These are phyloP conservation scores for Raffaelea albimanens DNA, from an alignment of 2,329 filamentous ascomycete genomes.

Conservation along the genomic window DNA sequence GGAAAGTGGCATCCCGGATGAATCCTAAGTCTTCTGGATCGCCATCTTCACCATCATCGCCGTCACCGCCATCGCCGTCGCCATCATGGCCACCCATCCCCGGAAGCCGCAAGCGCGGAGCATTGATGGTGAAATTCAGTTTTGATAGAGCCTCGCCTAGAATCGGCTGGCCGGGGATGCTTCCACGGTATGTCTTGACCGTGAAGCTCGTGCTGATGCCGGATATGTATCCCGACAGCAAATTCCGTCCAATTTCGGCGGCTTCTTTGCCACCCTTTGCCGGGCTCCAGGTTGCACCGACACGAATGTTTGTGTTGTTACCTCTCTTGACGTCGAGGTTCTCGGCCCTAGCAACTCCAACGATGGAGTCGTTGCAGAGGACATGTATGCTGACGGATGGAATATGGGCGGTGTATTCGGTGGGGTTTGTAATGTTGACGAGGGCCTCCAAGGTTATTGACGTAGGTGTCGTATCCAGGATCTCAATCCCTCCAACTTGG, in stretches of 20 bases:
- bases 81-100: constrained; percentile 19
- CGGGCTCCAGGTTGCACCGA: constrained; percentile 70
- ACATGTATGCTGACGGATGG: constrained; percentile 73
- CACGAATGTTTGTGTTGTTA: constrained; percentile 58
- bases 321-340: constrained; percentile 58
- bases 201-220: constrained; percentile 77
- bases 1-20: constrained; percentile 77
- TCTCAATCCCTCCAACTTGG: constrained; percentile 59
- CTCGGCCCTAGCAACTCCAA: constrained; percentile 65
- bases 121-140: constrained; percentile 61
- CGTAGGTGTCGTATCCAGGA: constrained; percentile 62
- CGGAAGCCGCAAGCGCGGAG: constrained; percentile 48
- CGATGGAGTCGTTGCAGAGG: constrained; percentile 58
- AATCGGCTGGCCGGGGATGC: constrained; percentile 63
- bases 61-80: constrained; percentile 18
- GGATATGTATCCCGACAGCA: constrained; percentile 81
- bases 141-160: constrained; percentile 65
- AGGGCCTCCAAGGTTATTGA: constrained; percentile 62
- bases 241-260: constrained; percentile 52
- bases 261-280: constrained; percentile 53
- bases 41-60: constrained; percentile 22
- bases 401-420: constrained; percentile 72
- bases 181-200: constrained; percentile 59
- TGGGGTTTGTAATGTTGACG: constrained; percentile 85
- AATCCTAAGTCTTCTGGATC: constrained; percentile 40